These are phyloP conservation scores for Raphidocelis subcapitata DNA, from an alignment of 139 green algal species.

Conservation along the genomic window DNA sequence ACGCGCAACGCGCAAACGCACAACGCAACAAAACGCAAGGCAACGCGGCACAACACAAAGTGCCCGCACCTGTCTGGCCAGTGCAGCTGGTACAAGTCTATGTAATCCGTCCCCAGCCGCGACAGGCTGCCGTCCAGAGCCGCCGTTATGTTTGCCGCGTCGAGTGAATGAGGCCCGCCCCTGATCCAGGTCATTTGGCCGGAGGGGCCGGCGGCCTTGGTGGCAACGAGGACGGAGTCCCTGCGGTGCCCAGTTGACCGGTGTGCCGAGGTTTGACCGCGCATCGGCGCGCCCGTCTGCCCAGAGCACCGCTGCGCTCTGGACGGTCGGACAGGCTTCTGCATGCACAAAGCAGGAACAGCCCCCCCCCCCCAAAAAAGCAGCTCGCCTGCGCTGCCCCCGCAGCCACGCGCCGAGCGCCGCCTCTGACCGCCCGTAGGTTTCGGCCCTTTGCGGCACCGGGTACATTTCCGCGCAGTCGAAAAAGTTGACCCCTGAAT, in stretches of 20 bases:
- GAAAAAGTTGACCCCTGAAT: constrained; percentile 81
- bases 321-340: too few relatives aligned
- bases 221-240: constrained; percentile 58
- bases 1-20: too few relatives aligned
- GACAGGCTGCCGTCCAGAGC: constrained; percentile 74
- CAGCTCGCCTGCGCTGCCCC: constrained; percentile 3
- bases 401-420: constrained; percentile 53
- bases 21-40: neutral
- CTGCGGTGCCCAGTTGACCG: constrained; percentile 32
- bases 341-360: neutral
- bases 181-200: constrained; percentile 85
- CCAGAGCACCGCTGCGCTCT: too few relatives aligned
- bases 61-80: constrained; percentile 79
- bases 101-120: constrained; percentile 82
- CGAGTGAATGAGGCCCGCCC: constrained; percentile 59
- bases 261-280: too few relatives aligned
- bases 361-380: neutral
- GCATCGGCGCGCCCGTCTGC: too few relatives aligned
- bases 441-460: constrained; percentile 70
- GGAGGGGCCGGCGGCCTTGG: constrained; percentile 80
- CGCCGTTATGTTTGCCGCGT: constrained; percentile 60
- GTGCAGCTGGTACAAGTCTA: constrained; percentile 93
- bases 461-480: constrained; percentile 97
- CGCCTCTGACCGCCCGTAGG: constrained; percentile 59
- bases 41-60: neutral